phyloP scores from a whole-genome alignment of 768 basidiomycete species.

The Cytidiella melzeri region DNA sequence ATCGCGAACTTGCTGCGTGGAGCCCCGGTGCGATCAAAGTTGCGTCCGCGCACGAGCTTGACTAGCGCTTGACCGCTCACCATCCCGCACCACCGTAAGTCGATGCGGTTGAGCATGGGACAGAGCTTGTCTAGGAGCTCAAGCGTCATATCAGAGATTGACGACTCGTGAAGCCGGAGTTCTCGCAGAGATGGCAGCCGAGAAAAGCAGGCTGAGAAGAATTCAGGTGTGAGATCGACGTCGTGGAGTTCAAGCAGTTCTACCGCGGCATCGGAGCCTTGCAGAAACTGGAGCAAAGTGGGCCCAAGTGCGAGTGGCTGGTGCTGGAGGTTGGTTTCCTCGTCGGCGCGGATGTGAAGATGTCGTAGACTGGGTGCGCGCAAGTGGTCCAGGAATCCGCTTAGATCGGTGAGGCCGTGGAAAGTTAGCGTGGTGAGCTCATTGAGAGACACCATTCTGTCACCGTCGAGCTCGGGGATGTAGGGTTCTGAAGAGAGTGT shows the following conservation, averaged over 20 bases:
- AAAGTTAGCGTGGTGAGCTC: constrained; percentile 27
- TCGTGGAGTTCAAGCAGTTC: constrained; percentile 44
- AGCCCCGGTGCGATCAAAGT: neutral
- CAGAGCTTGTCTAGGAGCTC: constrained; percentile 35
- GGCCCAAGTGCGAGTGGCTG: constrained; percentile 28
- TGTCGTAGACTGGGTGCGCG: constrained; percentile 31
- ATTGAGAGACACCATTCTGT: constrained; percentile 18
- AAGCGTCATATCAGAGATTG: constrained; percentile 44
- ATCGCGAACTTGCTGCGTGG: neutral
- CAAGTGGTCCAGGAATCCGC: constrained; percentile 24
- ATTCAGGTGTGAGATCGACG: constrained; percentile 35
- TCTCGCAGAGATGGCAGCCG: constrained; percentile 37
- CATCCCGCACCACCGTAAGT: constrained; percentile 56
- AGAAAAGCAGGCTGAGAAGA: constrained; percentile 31
- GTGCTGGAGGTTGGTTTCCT: constrained; percentile 28
- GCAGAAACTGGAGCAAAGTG: constrained; percentile 26
- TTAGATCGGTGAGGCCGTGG: constrained; percentile 26
- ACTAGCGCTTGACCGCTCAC: constrained; percentile 46
- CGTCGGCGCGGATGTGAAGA: constrained; percentile 37
- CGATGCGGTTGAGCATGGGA: constrained; percentile 40
- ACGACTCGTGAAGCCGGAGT: constrained; percentile 52
- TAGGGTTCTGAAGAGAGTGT: constrained; percentile 21
- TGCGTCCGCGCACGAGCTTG: constrained; percentile 39
- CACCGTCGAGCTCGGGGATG: constrained; percentile 11
- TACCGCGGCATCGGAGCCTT: constrained; percentile 25